Evolutionary conservation across 1,284 basidiomycete species (phyloP).

Genomic region (Moesziomyces parantarcticus): DNA sequence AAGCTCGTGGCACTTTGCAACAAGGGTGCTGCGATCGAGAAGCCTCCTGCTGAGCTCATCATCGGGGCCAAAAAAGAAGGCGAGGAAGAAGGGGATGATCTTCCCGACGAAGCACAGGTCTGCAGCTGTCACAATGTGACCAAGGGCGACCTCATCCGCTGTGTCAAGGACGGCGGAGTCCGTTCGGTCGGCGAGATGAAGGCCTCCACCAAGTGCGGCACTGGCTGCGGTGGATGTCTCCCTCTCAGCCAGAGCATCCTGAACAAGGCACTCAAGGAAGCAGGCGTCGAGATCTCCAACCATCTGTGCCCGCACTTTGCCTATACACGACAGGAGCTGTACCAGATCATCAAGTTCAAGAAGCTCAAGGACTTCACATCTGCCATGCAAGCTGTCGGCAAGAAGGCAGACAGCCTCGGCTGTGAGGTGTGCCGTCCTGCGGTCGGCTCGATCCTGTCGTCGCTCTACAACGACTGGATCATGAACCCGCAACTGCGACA

Average conservation of each 20-base stretch:
- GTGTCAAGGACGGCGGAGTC: constrained; percentile 73
- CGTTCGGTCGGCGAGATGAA: constrained; percentile 75
- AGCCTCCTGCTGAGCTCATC: constrained; percentile 77
- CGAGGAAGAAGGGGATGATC: constrained; percentile 75
- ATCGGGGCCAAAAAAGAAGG: constrained; percentile 73
- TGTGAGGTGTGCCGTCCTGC: constrained; percentile 81
- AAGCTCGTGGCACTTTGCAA: constrained; percentile 79
- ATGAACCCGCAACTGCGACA: constrained; percentile 76
- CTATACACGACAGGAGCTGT: constrained; percentile 78
- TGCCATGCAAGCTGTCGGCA: constrained; percentile 73
- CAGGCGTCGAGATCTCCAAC: constrained; percentile 75
- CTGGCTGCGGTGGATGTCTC: constrained; percentile 79
- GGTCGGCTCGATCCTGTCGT: constrained; percentile 77
- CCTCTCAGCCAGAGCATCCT: constrained; percentile 74
- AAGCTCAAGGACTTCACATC: constrained; percentile 74
- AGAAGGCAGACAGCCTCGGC: constrained; percentile 73
- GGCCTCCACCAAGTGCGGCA: constrained; percentile 77
- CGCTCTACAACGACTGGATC: constrained; percentile 77
- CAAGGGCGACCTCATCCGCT: constrained; percentile 74
- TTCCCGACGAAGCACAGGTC: constrained; percentile 79
- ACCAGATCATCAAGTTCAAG: constrained; percentile 78
- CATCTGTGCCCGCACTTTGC: constrained; percentile 78
- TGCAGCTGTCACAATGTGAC: constrained; percentile 79
- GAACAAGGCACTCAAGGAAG: constrained; percentile 78
- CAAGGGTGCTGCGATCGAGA: constrained; percentile 78